A percentile compares a stretch with the other conserved stretches of the same genome.
phyloP scores from a whole-genome alignment of 2,329 filamentous ascomycete genomes.

The Fusarium graminum region DNA sequence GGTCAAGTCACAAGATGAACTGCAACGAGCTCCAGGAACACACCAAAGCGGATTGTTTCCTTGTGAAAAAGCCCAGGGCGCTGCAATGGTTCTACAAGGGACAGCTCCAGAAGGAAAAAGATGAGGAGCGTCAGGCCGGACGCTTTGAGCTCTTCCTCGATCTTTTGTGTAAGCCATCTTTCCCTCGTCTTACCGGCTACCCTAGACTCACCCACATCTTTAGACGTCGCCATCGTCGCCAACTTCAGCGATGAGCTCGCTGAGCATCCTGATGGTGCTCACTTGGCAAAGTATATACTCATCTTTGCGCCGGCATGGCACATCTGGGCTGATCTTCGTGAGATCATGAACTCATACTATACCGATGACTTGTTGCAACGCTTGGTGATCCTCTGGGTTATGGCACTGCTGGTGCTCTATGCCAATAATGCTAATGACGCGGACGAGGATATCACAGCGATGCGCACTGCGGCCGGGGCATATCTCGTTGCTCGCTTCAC shows the following conservation, averaged over 20 bases:
- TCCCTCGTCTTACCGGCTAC: not conserved
- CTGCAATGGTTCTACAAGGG: slow-evolving; percentile 62
- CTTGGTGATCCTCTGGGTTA: slow-evolving; percentile 63
- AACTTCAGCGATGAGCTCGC: slow-evolving; percentile 63
- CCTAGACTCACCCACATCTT: slow-evolving; percentile 2
- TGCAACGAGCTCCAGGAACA: slow-evolving; percentile 55
- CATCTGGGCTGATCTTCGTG: slow-evolving; percentile 63
- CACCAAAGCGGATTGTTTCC: slow-evolving; percentile 50
- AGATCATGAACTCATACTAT: slow-evolving; percentile 66
- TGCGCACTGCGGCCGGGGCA: slow-evolving; percentile 61
- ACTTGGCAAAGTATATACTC: slow-evolving; percentile 62
- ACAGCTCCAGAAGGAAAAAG: slow-evolving; percentile 56
- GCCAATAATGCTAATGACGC: slow-evolving; percentile 61
- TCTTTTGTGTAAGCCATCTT: slow-evolving; percentile 55
- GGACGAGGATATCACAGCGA: slow-evolving; percentile 58
- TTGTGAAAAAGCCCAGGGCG: slow-evolving; percentile 55
- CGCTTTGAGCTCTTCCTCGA: slow-evolving; percentile 66
- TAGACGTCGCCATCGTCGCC: slow-evolving; percentile 62
- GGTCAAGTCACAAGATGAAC: slow-evolving; percentile 49
- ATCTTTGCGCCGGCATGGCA: slow-evolving; percentile 64
- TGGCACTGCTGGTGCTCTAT: slow-evolving; percentile 63
- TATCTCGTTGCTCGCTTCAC: slow-evolving; percentile 61
- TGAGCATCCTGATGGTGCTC: slow-evolving; percentile 59
- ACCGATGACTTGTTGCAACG: slow-evolving; percentile 64
- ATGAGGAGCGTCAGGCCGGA: slow-evolving; percentile 60